A percentile compares a stretch with the other conserved stretches of the same genome.
phyloP scores from a whole-genome alignment of 179 eudicot species.

The Silene coronaria region DNA sequence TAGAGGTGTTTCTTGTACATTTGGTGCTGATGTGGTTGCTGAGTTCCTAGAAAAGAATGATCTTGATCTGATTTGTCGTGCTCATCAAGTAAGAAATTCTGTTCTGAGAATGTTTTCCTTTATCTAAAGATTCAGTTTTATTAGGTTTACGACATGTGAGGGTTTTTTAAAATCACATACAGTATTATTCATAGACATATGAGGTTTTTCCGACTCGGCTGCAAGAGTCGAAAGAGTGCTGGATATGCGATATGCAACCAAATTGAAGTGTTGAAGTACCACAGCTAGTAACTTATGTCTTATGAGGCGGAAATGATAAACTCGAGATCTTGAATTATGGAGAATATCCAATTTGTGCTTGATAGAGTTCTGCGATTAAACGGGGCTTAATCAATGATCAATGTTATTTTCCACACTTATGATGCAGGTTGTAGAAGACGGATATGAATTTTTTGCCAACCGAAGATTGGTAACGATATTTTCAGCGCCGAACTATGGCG shows the following conservation, averaged over 20 bases:
- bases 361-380: not conserved
- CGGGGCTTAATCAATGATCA: not conserved
- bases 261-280: not conserved
- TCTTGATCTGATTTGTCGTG: slow-evolving; percentile 75
- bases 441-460: slow-evolving; percentile 71
- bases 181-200: too few species aligned
- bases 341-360: not conserved
- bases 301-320: not conserved
- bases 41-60: slow-evolving; percentile 63
- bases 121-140: not conserved
- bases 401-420: not conserved
- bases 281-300: not conserved
- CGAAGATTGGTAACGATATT: slow-evolving; percentile 71
- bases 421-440: slow-evolving; percentile 80
- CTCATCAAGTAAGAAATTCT: slow-evolving; percentile 57
- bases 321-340: not conserved
- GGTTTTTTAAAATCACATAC: too few species aligned
- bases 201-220: not conserved
- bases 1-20: slow-evolving; percentile 78
- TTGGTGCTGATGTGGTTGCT: slow-evolving; percentile 62
- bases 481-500: slow-evolving; percentile 85
- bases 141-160: too few species aligned
- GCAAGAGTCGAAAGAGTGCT: not conserved
- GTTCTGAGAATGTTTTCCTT: not conserved
- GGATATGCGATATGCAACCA: not conserved